Evolutionary conservation across 139 green algal genomes (phyloP).

Genomic region (Mesotaenium endlicherianum): DNA sequence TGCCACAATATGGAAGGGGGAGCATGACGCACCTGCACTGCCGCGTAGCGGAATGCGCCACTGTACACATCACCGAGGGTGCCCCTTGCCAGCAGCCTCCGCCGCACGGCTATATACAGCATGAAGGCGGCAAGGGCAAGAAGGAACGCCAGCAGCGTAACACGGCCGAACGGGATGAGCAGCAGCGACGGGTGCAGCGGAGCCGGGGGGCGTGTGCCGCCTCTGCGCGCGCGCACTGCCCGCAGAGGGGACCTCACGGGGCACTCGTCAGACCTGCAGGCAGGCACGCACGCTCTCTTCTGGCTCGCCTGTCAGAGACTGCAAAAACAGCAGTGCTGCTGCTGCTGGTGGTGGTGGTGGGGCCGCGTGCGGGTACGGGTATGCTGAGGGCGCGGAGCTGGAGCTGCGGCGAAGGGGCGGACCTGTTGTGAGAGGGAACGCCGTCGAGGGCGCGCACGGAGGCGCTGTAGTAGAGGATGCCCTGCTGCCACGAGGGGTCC

Average conservation of each 20-base stretch:
- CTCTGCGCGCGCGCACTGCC: not conserved
- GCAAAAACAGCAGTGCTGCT: no score
- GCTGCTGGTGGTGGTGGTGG: no score
- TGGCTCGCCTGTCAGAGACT: no score
- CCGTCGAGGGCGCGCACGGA: not conserved
- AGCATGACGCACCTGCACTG: not conserved
- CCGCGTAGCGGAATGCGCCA: constrained; percentile 6
- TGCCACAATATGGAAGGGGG: not conserved
- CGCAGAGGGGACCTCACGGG: not conserved
- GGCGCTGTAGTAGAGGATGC: constrained; percentile 6
- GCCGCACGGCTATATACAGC: not conserved
- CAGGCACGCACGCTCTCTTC: no score
- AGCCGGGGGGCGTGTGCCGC: not conserved
- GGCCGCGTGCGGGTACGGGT: no score
- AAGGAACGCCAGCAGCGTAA: not conserved
- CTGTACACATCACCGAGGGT: not conserved
- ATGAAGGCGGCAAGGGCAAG: not conserved
- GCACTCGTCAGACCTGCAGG: not conserved
- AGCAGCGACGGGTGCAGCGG: not conserved
- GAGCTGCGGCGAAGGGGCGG: not conserved
- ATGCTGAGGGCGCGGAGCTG: no score
- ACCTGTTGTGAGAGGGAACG: not conserved
- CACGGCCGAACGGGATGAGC: not conserved
- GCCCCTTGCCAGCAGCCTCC: not conserved
- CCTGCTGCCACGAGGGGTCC: not conserved